Base-by-base conservation (phyloP, 305 asterid genomes). In the Solanum hybrid region DNA sequence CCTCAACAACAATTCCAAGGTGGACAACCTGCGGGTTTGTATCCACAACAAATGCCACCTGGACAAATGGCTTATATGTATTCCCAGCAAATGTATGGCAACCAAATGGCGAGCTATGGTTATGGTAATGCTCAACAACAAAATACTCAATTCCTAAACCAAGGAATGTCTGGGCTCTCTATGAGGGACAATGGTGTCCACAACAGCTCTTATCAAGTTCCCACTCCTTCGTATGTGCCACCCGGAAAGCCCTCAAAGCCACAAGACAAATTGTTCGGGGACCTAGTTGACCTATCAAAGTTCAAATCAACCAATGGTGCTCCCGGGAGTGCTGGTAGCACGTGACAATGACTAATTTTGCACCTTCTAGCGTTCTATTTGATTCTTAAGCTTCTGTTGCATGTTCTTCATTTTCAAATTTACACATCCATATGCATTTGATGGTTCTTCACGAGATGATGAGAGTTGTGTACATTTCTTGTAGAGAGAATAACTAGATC, bases 201-300 rank as follows among this genome's bases (percentile, higher is more conserved):
- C 86, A 92, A 93, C 75, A 92, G 89, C 87, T 89, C 97, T 5
- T 89, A 91, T 88, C 90, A 92, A 29, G 89, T 87, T 76, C 76
- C 95, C 26, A 82, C 91, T 40, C 89, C 98, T 38, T 93, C 94
- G 13, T 91, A 90, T 64, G 93, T 92, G 90, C 94, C 97, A 24
- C 79, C 97, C 32, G 95, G 91, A 69, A 95, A 89, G 91, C 96
- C 97, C 17, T 85, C 95, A 26, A 97, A 93, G 90, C 96, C 98
- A 11, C 98, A 96, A 90, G 99, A 97, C 94, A 97, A 96, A 93
- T 92, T 97, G 42, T 97, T 97, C 32, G 99, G 99, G 78, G 99
- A 97, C 93, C 98, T 97, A 16, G 98, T 97, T 27, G 99, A 97
- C 89, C 91, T 97, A 13, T 91, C 96, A 72, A 96, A 96, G 89